Base-by-base conservation (phyloP, 139 green algal species). In the Micractinium sp. region DNA sequence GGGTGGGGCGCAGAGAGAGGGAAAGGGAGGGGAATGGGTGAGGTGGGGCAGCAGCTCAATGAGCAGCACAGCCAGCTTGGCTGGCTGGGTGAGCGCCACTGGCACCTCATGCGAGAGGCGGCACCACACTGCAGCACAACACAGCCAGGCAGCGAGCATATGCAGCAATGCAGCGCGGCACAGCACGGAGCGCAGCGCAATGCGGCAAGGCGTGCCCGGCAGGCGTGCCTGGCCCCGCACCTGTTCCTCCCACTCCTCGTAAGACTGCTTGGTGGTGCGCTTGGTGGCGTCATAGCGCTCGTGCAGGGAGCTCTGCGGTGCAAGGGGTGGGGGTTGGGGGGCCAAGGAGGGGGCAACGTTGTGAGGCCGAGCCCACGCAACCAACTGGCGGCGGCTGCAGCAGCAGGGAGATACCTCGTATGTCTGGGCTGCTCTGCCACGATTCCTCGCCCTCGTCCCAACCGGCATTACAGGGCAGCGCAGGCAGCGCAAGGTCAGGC, bases 171-270 rank as follows among this genome's bases (percentile, higher is more conserved):
- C 73, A 79, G 15, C 15, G n/a, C 22, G 33, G 3, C 73, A 31
- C 73, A 41, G 25, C n/a, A 23, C 63, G 16, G 22, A 5, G 14
- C 63, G 63, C 63, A 73, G 63, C 63, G 16, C 2, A 29, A 29
- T 29, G 63, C 63, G 16, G 7, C 12, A 73, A 3, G 63, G 3
- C 63, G 23, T n/a, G n/a, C n/a, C n/a, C n/a, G 22, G 16, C 14
- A 20, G 36, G 71, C 3, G 36, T n/a, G 9, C 41, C 36, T 36
- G 27, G 27, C 73, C 31, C 13, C n/a, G 15, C 73, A 82, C 85
- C 85, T 83, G 56, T 53, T 81, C 77, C 38, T 60, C 7, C 31
- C 81, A 91, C 35, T 91, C 89, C 53, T 89, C 56, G 38, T 61
- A 84, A 16, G 89, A 69, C 73, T 60, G 18, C 53, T 85, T 66